Evolutionary conservation across 768 basidiomycete species (phyloP), one percentile per base, ranked within the genome.

Genomic region (Lactifluus subvellereus): DNA sequence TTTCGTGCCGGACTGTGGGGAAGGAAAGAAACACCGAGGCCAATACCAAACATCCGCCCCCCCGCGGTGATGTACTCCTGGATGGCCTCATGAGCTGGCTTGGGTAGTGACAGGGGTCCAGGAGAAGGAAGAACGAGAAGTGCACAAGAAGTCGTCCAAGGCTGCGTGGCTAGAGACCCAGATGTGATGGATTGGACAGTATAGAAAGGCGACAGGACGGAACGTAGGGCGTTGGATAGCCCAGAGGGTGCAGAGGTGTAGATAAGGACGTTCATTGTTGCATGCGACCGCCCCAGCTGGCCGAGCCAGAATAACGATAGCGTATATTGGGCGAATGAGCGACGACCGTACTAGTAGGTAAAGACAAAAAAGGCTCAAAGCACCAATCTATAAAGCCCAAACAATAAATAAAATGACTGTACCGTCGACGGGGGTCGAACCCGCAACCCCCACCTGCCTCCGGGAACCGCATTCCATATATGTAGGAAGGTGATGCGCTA

Each of bases 121-220:
- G 37, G 81, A 60, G 85, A 80, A n/a, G 90, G 84, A 60, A 96
- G 75, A 54, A 94, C 87, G 18, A 98, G 81, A 2, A 96, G 77
- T 2, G 87, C 86, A 71, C 92, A 95, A 10, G 81, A 79, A 6
- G 76, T 70, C 42, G 82, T 72, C 95, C 94, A 98, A 20, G 94
- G 94, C 50, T 87, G 86, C 0, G 79, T 75, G 1, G 78, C 74
- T 6, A 98, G 75, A 2, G 81, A 72, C 45, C 82, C 75, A 11
- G 80, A 78, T 0, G 84, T 76, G 55, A 94, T 78, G 16, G 83
- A 73, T 62, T 91, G 90, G 48, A 96, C 84, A 13, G 89, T 84
- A 72, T 94, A 95, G 71, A 86, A 80, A 0, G 91, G 87, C 14
- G 79, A 70, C 20, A 96, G 83, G 33, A 89, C 68, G 2, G 78